Conservation (phyloP, 345 rosid genomes). For the Salix exigua region DNA sequence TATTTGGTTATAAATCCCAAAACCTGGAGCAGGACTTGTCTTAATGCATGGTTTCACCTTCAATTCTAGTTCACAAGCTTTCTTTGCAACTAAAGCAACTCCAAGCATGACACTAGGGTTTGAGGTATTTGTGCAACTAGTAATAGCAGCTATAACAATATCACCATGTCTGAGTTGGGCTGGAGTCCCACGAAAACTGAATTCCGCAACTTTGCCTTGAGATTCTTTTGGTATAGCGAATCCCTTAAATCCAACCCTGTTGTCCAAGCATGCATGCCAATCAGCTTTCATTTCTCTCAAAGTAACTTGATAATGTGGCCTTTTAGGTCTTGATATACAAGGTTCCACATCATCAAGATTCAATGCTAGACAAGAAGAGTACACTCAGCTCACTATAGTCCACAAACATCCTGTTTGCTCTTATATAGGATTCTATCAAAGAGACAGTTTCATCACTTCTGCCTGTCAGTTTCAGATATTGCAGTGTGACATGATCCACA, state of each 20-base stretch:
- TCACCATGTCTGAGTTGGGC: too few species aligned
- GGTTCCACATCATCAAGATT: constrained; percentile 79
- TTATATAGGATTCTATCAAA: constrained; percentile 82
- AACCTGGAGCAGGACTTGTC: too few species aligned
- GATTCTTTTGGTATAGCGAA: too few species aligned
- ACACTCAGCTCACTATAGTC: constrained; percentile 79
- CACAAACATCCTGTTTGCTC: constrained; percentile 87
- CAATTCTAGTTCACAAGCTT: too few species aligned
- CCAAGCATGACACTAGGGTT: too few species aligned
- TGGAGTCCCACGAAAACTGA: too few species aligned
- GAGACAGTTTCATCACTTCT: constrained; percentile 70
- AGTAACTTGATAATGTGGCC: constrained; percentile 94
- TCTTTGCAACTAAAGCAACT: too few species aligned
- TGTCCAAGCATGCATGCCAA: constrained; percentile 86
- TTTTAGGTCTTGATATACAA: constrained; percentile 84
- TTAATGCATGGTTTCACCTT: too few species aligned
- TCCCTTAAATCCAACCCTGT: constrained; percentile 83
- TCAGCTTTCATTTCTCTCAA: constrained; percentile 89
- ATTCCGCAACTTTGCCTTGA: too few species aligned
- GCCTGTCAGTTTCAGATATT: constrained; percentile 82
- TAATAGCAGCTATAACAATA: too few species aligned
- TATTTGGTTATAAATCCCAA: too few species aligned
- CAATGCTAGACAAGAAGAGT: constrained; percentile 68
- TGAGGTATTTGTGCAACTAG: too few species aligned
- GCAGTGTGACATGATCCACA: constrained; percentile 86